These are phyloP conservation scores for Trametes sanguinea DNA, from an alignment of 768 basidiomycete species.

Conservation along the genomic window DNA sequence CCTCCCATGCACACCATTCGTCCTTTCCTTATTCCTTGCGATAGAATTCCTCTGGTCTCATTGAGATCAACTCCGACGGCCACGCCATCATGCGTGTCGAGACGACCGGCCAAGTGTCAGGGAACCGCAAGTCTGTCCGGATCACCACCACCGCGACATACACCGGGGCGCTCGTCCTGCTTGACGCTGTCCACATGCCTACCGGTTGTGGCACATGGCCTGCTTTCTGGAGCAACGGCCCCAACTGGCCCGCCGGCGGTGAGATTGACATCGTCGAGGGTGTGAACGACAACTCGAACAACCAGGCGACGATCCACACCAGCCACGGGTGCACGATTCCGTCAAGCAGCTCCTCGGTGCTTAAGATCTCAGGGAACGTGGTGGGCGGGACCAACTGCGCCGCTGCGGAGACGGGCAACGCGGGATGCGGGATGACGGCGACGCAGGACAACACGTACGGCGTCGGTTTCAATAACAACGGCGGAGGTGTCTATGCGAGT, in stretches of 20 bases:
- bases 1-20: not conserved
- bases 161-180: constrained; percentile 69
- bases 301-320: constrained; percentile 85
- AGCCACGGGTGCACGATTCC: constrained; percentile 70
- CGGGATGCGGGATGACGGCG: constrained; percentile 81
- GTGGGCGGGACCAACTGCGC: constrained; percentile 77
- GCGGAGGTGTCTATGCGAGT: constrained; percentile 92
- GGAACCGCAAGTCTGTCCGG: constrained; percentile 74
- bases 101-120: constrained; percentile 69
- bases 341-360: constrained; percentile 44
- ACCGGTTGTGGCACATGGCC: constrained; percentile 90
- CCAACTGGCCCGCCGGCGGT: constrained; percentile 49
- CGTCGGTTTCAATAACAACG: constrained; percentile 72
- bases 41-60: constrained; percentile 58
- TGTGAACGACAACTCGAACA: constrained; percentile 77
- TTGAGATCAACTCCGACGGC: constrained; percentile 66
- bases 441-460: constrained; percentile 68
- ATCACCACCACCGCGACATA: constrained; percentile 64
- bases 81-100: constrained; percentile 89
- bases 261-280: constrained; percentile 89
- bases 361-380: constrained; percentile 62
- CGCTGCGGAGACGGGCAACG: constrained; percentile 64
- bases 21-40: not conserved
- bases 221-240: constrained; percentile 44
- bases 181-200: constrained; percentile 89